phyloP scores from a whole-genome alignment of 169 alveolate species.

The Plasmodium vivax region DNA sequence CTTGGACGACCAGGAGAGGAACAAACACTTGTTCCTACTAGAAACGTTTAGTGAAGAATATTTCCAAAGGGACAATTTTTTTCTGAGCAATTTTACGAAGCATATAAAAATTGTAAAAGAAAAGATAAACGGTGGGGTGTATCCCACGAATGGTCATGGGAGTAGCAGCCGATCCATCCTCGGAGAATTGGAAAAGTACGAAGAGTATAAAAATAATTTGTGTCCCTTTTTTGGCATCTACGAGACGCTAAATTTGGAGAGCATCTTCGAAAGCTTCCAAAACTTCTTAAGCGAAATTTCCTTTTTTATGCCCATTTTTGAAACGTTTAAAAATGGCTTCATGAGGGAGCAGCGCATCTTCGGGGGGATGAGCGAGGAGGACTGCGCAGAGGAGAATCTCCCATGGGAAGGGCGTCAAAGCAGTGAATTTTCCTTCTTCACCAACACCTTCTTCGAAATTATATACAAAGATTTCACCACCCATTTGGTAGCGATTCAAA shows the following conservation, averaged over 20 bases:
- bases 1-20: not conserved
- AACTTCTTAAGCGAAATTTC: slow-evolving; percentile 38
- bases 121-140: not conserved
- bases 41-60: slow-evolving; percentile 47
- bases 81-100: slow-evolving; percentile 27
- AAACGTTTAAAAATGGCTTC: slow-evolving; percentile 50
- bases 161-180: not conserved
- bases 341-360: slow-evolving; percentile 38
- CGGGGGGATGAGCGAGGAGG: not conserved
- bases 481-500: slow-evolving; percentile 29
- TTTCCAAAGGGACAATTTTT: slow-evolving; percentile 32
- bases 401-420: not conserved
- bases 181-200: slow-evolving; percentile 16
- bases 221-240: slow-evolving; percentile 52
- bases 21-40: slow-evolving; percentile 10
- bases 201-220: slow-evolving; percentile 3
- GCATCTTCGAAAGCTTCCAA: slow-evolving; percentile 11
- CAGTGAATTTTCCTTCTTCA: slow-evolving; percentile 11
- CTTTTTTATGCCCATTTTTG: slow-evolving; percentile 29
- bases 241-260: slow-evolving; percentile 14
- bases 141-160: not conserved
- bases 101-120: slow-evolving; percentile 22
- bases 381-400: not conserved
- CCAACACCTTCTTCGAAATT: slow-evolving; percentile 68
- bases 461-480: slow-evolving; percentile 63